These are phyloP conservation scores for Spathaspora girioi DNA, from an alignment of 805 yeast genomes.

Conservation along the genomic window DNA sequence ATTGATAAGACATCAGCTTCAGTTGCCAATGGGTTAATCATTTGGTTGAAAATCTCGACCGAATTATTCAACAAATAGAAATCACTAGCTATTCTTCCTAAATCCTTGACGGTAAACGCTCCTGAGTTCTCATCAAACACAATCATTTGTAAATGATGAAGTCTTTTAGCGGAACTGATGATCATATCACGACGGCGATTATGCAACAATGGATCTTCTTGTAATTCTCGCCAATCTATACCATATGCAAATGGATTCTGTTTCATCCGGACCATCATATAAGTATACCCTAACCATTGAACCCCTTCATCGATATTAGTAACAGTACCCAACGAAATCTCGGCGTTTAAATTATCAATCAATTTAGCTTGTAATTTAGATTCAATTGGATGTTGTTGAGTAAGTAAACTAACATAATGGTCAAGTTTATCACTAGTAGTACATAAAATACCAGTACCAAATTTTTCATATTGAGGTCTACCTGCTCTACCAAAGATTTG, in stretches of 20 bases:
- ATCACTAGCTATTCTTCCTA: constrained; percentile 93
- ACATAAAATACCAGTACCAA: constrained; percentile 89
- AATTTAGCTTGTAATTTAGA: constrained; percentile 73
- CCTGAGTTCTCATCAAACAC: constrained; percentile 83
- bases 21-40: constrained; percentile 78
- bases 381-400: constrained; percentile 96
- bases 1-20: constrained; percentile 90
- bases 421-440: constrained; percentile 79
- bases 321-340: constrained; percentile 91
- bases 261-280: constrained; percentile 89
- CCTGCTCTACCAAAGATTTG: constrained; percentile 99
- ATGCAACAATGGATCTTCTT: constrained; percentile 76
- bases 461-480: constrained; percentile 91
- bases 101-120: constrained; percentile 77
- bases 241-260: constrained; percentile 93
- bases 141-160: constrained; percentile 91
- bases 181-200: constrained; percentile 75
- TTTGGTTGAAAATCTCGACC: constrained; percentile 83
- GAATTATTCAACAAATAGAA: constrained; percentile 82
- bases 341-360: constrained; percentile 94
- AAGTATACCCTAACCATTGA: constrained; percentile 97
- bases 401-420: constrained; percentile 81
- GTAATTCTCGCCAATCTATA: constrained; percentile 79
- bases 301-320: constrained; percentile 93
- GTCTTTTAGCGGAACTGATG: constrained; percentile 70